These are phyloP conservation scores for Ramularia endophylla DNA, from an alignment of 2,329 filamentous ascomycete species.

Conservation along the genomic window DNA sequence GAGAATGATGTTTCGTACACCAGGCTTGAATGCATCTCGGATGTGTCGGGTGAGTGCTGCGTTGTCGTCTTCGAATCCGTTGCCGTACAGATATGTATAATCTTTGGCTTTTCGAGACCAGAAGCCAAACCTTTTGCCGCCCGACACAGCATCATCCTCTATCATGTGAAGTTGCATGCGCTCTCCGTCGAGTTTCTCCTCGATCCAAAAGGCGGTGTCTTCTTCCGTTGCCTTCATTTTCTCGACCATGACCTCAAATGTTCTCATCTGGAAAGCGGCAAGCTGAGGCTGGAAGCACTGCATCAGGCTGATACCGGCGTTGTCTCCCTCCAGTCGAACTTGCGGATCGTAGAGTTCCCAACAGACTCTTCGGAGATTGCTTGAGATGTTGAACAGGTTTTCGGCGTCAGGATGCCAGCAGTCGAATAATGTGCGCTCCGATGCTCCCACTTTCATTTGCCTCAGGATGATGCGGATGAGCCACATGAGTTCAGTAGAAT, in stretches of 20 bases:
- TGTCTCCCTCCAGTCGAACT: conserved; percentile 66
- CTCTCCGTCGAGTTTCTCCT: conserved; percentile 96
- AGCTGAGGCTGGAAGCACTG: conserved; percentile 95
- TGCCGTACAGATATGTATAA: conserved; percentile 90
- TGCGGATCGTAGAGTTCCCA: conserved; percentile 81
- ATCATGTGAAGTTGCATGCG: conserved; percentile 95
- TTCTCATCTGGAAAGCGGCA: conserved; percentile 82
- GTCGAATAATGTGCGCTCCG: conserved; percentile 82
- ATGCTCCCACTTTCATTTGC: conserved; percentile 69
- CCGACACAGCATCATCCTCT: conserved; percentile 59
- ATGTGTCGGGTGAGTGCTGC: conserved; percentile 77
- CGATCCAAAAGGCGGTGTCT: conserved; percentile 84
- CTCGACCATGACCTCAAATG: conserved; percentile 72
- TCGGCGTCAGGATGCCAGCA: conserved; percentile 51
- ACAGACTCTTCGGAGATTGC: conserved; percentile 81
- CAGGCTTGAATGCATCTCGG: conserved; percentile 66
- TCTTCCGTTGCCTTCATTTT: conserved; percentile 61
- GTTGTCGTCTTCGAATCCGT: conserved; percentile 65
- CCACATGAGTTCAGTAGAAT: conserved; percentile 89
- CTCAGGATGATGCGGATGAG: conserved; percentile 87
- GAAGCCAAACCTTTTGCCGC: conserved; percentile 71
- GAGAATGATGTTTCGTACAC: conserved; percentile 79
- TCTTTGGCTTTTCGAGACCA: conserved; percentile 97
- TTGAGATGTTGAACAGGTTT: conserved; percentile 75
- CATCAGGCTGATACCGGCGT: conserved; percentile 74